These are phyloP conservation scores for Guadua angustifolia DNA, from an alignment of 176 grass and related monocot genomes.

Conservation along the genomic window DNA sequence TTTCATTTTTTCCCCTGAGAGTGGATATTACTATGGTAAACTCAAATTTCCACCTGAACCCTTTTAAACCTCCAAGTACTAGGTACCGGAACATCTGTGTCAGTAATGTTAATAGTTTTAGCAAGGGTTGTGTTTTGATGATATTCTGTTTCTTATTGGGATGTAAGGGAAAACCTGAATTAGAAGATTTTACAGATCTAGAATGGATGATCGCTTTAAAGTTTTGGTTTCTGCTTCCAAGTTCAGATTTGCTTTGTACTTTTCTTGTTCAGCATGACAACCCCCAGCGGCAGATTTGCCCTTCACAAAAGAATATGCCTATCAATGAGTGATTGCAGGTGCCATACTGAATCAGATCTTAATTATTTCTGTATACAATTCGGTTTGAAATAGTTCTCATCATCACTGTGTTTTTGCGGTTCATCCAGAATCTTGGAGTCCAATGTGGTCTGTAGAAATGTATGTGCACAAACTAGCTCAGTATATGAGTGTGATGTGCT, in stretches of 20 bases:
- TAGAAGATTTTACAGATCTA: background rate
- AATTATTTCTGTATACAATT: slow-evolving; percentile 22
- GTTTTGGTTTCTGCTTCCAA: slow-evolving; percentile 35
- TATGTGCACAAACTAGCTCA: slow-evolving; percentile 37
- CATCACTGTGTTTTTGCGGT: slow-evolving; percentile 51
- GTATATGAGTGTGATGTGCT: background rate
- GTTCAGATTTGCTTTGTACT: slow-evolving; percentile 38
- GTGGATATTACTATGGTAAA: slow-evolving; percentile 98
- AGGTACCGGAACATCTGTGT: slow-evolving; percentile 50
- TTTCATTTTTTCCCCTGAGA: slow-evolving; percentile 40
- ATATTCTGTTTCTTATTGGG: background rate
- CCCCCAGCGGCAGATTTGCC: slow-evolving; percentile 84
- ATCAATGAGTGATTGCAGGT: slow-evolving; percentile 90
- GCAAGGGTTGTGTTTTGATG: background rate
- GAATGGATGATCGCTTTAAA: slow-evolving; percentile 15
- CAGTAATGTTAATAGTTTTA: background rate
- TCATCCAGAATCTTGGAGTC: slow-evolving; percentile 88
- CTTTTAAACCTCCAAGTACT: slow-evolving; percentile 95
- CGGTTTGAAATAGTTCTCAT: background rate
- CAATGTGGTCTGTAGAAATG: slow-evolving; percentile 96
- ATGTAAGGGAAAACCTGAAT: background rate
- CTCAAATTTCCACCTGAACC: slow-evolving; percentile 97
- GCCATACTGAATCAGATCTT: background rate
- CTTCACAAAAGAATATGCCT: slow-evolving; percentile 79
- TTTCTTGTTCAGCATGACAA: slow-evolving; percentile 68